Conservation (phyloP, 2,329 filamentous ascomycete genomes). For the Cadophora malorum region DNA sequence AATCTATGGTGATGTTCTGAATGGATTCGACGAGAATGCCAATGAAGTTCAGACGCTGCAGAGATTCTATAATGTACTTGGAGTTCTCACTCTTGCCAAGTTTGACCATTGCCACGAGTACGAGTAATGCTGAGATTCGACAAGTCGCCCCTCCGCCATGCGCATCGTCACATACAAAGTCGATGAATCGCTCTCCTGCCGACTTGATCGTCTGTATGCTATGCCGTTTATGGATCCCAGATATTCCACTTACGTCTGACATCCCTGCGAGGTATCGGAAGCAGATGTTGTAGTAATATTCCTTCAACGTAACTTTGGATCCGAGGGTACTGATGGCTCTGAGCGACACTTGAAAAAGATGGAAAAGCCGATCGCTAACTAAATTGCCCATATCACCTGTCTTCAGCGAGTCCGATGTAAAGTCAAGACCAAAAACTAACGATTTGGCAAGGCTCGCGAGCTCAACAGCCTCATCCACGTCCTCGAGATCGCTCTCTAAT, state of each 20-base stretch:
- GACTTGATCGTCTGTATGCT: constrained; percentile 75
- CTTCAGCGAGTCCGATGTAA: constrained; percentile 52
- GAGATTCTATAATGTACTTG: constrained; percentile 75
- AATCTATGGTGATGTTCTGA: constrained; percentile 76
- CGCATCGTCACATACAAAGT: constrained; percentile 90
- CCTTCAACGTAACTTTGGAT: constrained; percentile 73
- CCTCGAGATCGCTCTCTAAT: constrained; percentile 76
- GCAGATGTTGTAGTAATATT: constrained; percentile 90
- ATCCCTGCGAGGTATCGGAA: constrained; percentile 83
- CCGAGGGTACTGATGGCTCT: constrained; percentile 78
- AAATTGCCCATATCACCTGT: constrained; percentile 67
- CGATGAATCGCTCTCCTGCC: constrained; percentile 81
- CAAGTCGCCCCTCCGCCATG: constrained; percentile 82
- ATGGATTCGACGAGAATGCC: constrained; percentile 89
- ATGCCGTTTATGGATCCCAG: constrained; percentile 54
- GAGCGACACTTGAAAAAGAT: constrained; percentile 88
- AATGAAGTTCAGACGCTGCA: constrained; percentile 89
- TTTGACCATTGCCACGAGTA: constrained; percentile 80
- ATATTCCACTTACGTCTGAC: constrained; percentile 57
- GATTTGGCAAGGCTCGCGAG: constrained; percentile 78
- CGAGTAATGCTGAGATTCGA: constrained; percentile 82
- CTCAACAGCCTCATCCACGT: constrained; percentile 73
- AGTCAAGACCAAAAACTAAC: constrained; percentile 74
- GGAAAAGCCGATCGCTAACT: constrained; percentile 86
- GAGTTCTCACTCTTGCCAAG: constrained; percentile 76